Conservation (phyloP, 441 rosid genomes). For the Raphanus hybrid region DNA sequence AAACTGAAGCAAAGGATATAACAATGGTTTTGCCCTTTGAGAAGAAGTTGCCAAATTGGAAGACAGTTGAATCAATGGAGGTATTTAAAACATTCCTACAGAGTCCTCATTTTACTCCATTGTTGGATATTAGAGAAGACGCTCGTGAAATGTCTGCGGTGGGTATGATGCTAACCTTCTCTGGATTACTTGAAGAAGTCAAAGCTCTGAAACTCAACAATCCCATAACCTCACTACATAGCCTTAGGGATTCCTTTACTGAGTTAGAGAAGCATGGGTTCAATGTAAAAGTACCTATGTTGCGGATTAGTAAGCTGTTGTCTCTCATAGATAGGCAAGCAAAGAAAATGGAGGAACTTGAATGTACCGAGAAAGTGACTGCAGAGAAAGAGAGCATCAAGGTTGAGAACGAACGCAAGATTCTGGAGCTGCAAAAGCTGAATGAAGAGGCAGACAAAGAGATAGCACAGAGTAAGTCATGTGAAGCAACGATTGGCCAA, state of each 20-base stretch:
- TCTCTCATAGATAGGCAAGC: constrained; percentile 44
- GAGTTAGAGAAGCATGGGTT: constrained; percentile 70
- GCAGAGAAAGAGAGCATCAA: constrained; percentile 36
- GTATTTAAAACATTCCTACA: constrained; percentile 59
- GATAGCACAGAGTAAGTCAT: constrained; percentile 39
- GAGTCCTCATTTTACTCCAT: constrained; percentile 68
- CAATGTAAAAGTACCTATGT: constrained; percentile 43
- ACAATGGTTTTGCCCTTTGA: constrained; percentile 51
- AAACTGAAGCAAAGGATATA: constrained; percentile 11
- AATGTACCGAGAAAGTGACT: constrained; percentile 42
- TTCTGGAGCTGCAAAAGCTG: constrained; percentile 47
- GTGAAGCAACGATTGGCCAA: constrained; percentile 15
- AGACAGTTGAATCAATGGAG: constrained; percentile 61
- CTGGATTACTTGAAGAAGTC: constrained; percentile 58
- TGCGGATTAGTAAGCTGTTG: constrained; percentile 51
- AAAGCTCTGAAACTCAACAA: constrained; percentile 44
- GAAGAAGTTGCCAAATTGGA: constrained; percentile 60
- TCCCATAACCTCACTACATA: constrained; percentile 44
- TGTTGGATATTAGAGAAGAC: constrained; percentile 53
- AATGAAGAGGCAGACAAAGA: constrained; percentile 40
- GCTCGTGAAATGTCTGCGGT: constrained; percentile 71
- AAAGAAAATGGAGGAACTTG: constrained; percentile 36
- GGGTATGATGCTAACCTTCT: constrained; percentile 63
- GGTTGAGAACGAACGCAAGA: constrained; percentile 40
- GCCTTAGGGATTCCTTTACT: constrained; percentile 55